Evolutionary conservation across 2,329 filamentous ascomycete species (phyloP).

Genomic region (Chlorencoelia australis): DNA sequence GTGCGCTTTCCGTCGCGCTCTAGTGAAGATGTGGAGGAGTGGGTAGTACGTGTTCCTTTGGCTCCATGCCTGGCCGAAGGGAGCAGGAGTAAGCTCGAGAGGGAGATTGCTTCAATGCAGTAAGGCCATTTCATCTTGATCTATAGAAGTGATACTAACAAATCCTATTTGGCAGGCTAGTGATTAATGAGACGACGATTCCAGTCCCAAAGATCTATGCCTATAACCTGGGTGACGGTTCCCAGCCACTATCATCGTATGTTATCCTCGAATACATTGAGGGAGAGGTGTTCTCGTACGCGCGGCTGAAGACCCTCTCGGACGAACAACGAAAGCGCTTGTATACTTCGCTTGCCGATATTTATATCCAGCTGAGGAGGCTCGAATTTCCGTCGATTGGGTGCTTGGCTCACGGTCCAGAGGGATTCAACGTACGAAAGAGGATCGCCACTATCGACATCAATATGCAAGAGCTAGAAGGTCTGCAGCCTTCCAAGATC

Average conservation of each 20-base stretch:
- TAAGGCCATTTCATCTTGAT: constrained; percentile 7
- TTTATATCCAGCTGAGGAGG: constrained; percentile 14
- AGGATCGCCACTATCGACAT: constrained; percentile 13
- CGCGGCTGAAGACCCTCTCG: constrained; percentile 8
- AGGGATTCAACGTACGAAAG: constrained; percentile 9
- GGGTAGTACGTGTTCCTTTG: constrained; percentile 20
- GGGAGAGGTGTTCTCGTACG: constrained; percentile 11
- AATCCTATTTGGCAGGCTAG: constrained; percentile 4
- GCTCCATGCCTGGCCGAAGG: constrained; percentile 11
- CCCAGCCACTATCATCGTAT: constrained; percentile 16
- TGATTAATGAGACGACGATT: constrained; percentile 12
- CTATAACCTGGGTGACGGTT: constrained; percentile 10
- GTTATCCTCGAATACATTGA: constrained; percentile 19
- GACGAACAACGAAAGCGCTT: constrained; percentile 10
- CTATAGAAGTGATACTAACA: constrained; percentile 3
- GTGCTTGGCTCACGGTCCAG: constrained; percentile 4
- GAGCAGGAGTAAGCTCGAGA: constrained; percentile 15
- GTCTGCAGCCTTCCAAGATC: constrained; percentile 14
- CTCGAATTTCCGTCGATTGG: constrained; percentile 14
- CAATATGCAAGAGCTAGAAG: constrained; percentile 22
- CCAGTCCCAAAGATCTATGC: constrained; percentile 16
- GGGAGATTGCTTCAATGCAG: constrained; percentile 14
- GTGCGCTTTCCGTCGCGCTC: constrained; percentile 11
- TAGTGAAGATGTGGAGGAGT: constrained; percentile 5
- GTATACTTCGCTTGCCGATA: constrained; percentile 15